phyloP scores from a whole-genome alignment of 169 alveolate species.

The Plasmodium coatneyi region DNA sequence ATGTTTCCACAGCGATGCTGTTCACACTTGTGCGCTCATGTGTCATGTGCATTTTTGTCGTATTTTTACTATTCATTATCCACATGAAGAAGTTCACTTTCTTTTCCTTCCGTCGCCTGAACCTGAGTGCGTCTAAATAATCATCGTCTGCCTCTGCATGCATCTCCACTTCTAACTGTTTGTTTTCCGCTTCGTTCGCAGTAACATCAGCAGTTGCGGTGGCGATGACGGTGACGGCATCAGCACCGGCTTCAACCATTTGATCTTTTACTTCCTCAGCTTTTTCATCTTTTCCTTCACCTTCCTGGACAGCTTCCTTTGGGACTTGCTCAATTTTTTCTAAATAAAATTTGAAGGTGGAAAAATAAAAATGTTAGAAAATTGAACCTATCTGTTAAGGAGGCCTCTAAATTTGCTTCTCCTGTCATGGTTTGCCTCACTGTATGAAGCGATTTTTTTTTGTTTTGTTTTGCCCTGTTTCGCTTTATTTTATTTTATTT shows the following conservation, averaged over 20 bases:
- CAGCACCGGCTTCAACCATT: not conserved
- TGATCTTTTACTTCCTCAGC: not conserved
- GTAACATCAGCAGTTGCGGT: not conserved
- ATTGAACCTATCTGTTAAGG: not conserved
- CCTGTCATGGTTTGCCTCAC: not conserved
- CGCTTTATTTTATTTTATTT: too few species aligned
- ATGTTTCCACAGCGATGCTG: not conserved
- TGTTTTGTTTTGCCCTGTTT: not conserved
- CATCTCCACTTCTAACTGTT: not conserved
- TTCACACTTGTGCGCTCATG: not conserved
- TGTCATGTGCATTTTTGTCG: not conserved
- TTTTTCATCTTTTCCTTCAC: not conserved
- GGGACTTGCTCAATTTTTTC: not conserved
- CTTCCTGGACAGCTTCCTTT: not conserved
- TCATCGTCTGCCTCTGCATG: not conserved
- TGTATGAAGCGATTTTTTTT: not conserved
- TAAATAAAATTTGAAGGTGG: not conserved
- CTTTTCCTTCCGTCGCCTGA: conserved; percentile 8
- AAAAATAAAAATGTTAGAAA: not conserved
- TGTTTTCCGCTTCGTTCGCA: not conserved
- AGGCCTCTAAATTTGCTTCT: not conserved
- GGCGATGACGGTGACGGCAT: not conserved
- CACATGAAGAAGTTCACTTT: conserved; percentile 49
- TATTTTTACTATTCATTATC: conserved; percentile 60
- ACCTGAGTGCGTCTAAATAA: conserved; percentile 7